Evolutionary conservation across 2,329 filamentous ascomycete genomes (phyloP).

Genomic region (Verticillium tricorpus): DNA sequence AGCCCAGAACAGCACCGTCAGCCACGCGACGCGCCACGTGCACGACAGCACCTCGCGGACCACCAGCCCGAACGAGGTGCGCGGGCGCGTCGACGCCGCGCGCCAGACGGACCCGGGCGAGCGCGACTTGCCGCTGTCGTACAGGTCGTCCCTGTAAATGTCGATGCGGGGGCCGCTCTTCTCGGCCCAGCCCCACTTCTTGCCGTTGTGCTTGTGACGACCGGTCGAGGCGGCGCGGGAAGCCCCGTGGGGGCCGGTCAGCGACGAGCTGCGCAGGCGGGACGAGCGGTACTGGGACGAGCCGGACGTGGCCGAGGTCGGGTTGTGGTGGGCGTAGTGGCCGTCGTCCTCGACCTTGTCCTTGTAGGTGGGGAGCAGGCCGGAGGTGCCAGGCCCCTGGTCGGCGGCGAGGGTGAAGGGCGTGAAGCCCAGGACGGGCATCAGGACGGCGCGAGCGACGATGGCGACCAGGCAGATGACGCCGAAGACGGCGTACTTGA

Average conservation of each 20-base stretch:
- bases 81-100: slow-evolving; percentile 20
- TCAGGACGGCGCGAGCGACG: slow-evolving; percentile 49
- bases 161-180: slow-evolving; percentile 45
- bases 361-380: slow-evolving; percentile 45
- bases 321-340: slow-evolving; percentile 14
- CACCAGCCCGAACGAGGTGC: slow-evolving; percentile 38
- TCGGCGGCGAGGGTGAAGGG: slow-evolving; percentile 48
- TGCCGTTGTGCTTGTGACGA: slow-evolving; percentile 15
- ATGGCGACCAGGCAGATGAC: slow-evolving; percentile 47
- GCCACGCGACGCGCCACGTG: slow-evolving; percentile 57
- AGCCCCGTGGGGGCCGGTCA: slow-evolving; percentile 12
- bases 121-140: slow-evolving; percentile 34
- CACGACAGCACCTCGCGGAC: slow-evolving; percentile 57
- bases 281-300: slow-evolving; percentile 25
- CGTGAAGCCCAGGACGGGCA: slow-evolving; percentile 48
- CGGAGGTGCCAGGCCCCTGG: slow-evolving; percentile 15
- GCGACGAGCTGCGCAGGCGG: slow-evolving; percentile 18
- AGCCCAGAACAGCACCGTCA: slow-evolving; percentile 60
- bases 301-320: slow-evolving; percentile 26
- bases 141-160: slow-evolving; percentile 42
- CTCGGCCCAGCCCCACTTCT: slow-evolving; percentile 40
- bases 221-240: slow-evolving; percentile 15
- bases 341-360: slow-evolving; percentile 47
- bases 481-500: slow-evolving; percentile 67
- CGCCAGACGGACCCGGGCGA: slow-evolving; percentile 16